Conservation (phyloP, 2,329 filamentous ascomycete species). For the Talaromyces sp. region DNA sequence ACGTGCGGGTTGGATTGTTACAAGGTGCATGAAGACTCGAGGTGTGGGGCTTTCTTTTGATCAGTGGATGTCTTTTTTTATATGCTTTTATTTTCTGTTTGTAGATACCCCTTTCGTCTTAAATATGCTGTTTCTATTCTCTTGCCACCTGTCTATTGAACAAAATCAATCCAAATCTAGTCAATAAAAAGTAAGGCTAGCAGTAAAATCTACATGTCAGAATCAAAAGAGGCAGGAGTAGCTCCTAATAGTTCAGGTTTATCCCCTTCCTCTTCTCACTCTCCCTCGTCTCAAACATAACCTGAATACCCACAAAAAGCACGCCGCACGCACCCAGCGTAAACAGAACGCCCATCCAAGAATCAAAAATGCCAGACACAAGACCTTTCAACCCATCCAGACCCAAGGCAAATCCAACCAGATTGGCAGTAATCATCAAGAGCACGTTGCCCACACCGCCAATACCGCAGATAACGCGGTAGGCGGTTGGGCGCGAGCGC, state of each 20-base stretch:
- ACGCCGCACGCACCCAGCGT: constrained; percentile 64
- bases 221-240: background rate
- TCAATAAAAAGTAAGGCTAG: background rate
- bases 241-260: constrained; percentile 66
- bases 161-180: background rate
- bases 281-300: constrained; percentile 96
- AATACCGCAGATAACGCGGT: constrained; percentile 72
- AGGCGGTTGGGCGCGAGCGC: constrained; percentile 62
- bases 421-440: constrained; percentile 93
- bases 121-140: background rate
- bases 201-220: background rate
- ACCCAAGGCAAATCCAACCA: constrained; percentile 92
- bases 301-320: constrained; percentile 77
- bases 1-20: constrained; percentile 46
- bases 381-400: constrained; percentile 79
- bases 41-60: constrained; percentile 39
- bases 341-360: constrained; percentile 71
- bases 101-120: background rate
- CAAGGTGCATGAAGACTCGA: constrained; percentile 42
- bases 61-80: background rate
- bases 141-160: background rate
- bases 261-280: constrained; percentile 77
- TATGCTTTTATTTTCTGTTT: background rate
- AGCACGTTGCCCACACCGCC: constrained; percentile 79
- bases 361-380: constrained; percentile 67